Evolutionary conservation across 768 basidiomycete species (phyloP), one percentile per base, ranked within the genome.

Genomic region (Punctularia strigosozonata): DNA sequence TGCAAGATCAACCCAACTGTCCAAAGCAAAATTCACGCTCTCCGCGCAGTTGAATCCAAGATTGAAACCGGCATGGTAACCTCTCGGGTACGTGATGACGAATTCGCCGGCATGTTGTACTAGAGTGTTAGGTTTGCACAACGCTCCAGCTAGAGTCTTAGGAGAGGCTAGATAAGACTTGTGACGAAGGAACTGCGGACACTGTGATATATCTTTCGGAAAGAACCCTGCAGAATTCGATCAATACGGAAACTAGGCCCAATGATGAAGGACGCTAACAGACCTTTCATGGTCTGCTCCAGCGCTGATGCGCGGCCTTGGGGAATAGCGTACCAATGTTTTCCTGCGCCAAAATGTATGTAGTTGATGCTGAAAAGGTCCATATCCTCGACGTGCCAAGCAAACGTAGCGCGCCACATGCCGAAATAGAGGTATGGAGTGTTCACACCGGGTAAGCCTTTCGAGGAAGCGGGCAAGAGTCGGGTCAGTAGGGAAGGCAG

Each of bases 331-430:
- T 98, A 98, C 95, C 95, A 99, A 52, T 85, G 83, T 49, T 88
- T 98, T 2, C 92, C 91, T 0, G 92, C 91, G 0, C 95, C 95
- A 49, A 97, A 98, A 58, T 99, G 95, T 40, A 99, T 88, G 56
- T 91, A 98, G 55, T 99, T 99, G 63, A 99, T 98, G 41, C 89
- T 92, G 61, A 94, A 97, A 1, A 99, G 69, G 53, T 99, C 95
- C 87, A 97, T 95, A 58, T 99, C 95, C 59, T 99, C 95, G 35
- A 99, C 95, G 50, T 99, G 95, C 94, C 95, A 99, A 0, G 91
- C 88, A 59, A 98, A 98, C 0, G 90, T 90, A 18, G 94, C 94
- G 37, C 91, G 71, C 95, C 95, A 99, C 92, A 97, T 98, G 46
- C 95, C 95, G 55, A 92, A 98, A 59, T 98, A 98, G 2, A 98